phyloP scores from a whole-genome alignment of 352 stramenopile species.

The Globisporangium middletonii region DNA sequence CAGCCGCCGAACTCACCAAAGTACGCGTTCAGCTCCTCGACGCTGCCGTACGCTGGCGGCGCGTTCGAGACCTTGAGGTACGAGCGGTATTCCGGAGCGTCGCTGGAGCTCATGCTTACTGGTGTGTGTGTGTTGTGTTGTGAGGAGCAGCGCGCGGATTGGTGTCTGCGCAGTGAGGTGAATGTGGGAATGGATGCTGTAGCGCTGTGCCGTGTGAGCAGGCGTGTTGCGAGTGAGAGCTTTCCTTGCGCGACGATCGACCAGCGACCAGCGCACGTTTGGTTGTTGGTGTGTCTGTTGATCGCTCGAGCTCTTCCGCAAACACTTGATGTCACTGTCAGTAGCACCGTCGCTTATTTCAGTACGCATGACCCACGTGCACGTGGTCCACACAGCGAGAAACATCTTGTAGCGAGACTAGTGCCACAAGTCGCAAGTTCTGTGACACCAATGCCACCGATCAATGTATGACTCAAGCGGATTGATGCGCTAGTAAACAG shows the following conservation, averaged over 20 bases:
- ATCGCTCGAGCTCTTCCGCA: not conserved
- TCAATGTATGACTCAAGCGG: not conserved
- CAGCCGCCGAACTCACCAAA: slow-evolving; percentile 95
- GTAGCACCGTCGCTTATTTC: not conserved
- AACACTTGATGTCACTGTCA: not conserved
- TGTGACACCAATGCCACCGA: not conserved
- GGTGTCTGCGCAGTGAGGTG: not conserved
- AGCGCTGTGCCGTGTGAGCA: not conserved
- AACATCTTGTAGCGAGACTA: not conserved
- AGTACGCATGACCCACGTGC: slow-evolving; percentile 4
- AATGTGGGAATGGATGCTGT: not conserved
- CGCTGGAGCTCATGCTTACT: not conserved
- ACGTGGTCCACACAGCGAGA: not conserved
- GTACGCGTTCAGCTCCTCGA: slow-evolving; percentile 69
- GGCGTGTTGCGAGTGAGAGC: no score
- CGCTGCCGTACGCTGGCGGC: slow-evolving; percentile 58
- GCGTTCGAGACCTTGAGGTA: slow-evolving; percentile 74
- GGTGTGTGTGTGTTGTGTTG: not conserved
- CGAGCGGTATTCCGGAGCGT: slow-evolving; percentile 15
- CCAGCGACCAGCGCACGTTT: not conserved
- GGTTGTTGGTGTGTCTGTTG: not conserved
- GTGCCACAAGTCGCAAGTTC: not conserved
- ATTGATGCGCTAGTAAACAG: not conserved
- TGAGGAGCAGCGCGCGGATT: not conserved
- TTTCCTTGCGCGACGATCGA: no score